phyloP scores from a whole-genome alignment of 257 asterid genomes.

The Penstemon davidsonii region DNA sequence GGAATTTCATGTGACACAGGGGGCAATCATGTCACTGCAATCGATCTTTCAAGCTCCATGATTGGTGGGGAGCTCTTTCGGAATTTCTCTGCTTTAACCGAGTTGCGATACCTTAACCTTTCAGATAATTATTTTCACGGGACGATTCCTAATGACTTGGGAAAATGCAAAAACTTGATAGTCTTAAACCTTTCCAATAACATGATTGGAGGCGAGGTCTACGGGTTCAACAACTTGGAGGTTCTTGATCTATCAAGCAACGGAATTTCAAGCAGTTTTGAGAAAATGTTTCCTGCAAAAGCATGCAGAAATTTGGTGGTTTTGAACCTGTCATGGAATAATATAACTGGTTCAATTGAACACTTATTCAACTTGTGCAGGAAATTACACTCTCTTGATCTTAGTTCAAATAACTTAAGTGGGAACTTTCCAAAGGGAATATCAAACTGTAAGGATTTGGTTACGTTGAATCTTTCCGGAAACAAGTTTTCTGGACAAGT shows the following conservation, averaged over 20 bases:
- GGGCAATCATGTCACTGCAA: constrained; percentile 36
- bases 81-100: constrained; percentile 46
- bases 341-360: constrained; percentile 37
- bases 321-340: constrained; percentile 37
- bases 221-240: constrained; percentile 40
- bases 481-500: constrained; percentile 43
- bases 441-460: constrained; percentile 40
- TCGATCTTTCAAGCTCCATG: constrained; percentile 34
- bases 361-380: constrained; percentile 31
- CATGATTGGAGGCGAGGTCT: constrained; percentile 37
- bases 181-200: constrained; percentile 47
- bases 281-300: constrained; percentile 29
- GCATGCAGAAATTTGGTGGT: constrained; percentile 39
- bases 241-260: constrained; percentile 49
- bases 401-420: constrained; percentile 38
- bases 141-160: constrained; percentile 39
- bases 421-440: constrained; percentile 42
- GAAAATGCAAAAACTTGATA: constrained; percentile 38
- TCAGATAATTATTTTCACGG: constrained; percentile 41
- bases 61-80: constrained; percentile 32
- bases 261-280: constrained; percentile 33
- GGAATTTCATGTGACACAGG: constrained; percentile 38
- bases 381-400: constrained; percentile 40
- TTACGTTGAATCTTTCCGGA: constrained; percentile 32
- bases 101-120: constrained; percentile 39